phyloP scores from a whole-genome alignment of 805 yeast species.

The Ogataea wickerhamii region DNA sequence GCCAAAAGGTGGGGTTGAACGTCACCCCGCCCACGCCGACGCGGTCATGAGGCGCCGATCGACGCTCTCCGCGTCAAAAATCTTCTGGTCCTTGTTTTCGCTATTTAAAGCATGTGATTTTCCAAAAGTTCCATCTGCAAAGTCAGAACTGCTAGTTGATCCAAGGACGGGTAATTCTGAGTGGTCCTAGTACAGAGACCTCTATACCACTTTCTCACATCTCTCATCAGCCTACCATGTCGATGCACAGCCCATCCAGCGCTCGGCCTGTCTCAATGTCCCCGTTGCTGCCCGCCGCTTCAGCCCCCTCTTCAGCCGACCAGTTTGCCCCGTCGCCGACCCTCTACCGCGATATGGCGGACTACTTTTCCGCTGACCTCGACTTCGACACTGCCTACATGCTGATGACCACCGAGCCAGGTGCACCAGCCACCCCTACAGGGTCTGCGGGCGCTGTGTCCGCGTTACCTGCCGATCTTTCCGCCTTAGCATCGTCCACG shows the following conservation, averaged over 20 bases:
- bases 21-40: too few relatives aligned
- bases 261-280: slow-evolving; percentile 7
- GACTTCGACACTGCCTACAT: slow-evolving; percentile 37
- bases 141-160: not conserved
- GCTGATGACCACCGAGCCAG: slow-evolving; percentile 26
- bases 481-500: slow-evolving; percentile 2
- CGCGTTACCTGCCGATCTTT: slow-evolving; percentile 4
- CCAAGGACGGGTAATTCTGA: slow-evolving; percentile 1
- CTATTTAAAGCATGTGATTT: slow-evolving; percentile 14
- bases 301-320: not conserved
- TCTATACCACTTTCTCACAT: not conserved
- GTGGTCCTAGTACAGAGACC: not conserved
- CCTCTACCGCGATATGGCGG: slow-evolving; percentile 2
- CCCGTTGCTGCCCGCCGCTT: slow-evolving; percentile 2
- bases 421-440: not conserved
- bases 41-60: slow-evolving; percentile 2
- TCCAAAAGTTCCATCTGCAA: slow-evolving; percentile 5
- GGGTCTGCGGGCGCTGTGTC: slow-evolving; percentile 13
- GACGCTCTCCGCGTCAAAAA: not conserved
- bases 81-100: not conserved
- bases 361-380: slow-evolving; percentile 24
- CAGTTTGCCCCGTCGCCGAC: not conserved
- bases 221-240: too few relatives aligned
- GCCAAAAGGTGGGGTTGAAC: too few relatives aligned
- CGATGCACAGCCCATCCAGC: slow-evolving; percentile 9